Evolutionary conservation across 2,329 filamentous ascomycete species (phyloP).

Genomic region (Phoma sp.): DNA sequence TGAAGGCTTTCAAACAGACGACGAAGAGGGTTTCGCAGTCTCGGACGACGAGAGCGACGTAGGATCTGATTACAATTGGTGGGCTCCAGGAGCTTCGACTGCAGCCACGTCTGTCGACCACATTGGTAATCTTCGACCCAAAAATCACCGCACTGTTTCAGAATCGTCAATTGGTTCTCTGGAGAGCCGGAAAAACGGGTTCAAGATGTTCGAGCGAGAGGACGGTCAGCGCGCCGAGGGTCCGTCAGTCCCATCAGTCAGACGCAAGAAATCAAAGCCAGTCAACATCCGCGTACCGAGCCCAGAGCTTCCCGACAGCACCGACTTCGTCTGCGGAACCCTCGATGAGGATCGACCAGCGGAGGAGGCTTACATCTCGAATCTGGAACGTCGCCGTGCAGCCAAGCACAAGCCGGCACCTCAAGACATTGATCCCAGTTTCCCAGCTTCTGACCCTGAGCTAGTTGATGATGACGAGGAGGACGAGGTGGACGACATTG

Average conservation of each 20-base stretch:
- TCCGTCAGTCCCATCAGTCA: conserved; percentile 28
- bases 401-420: conserved; percentile 83
- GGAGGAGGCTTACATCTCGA: conserved; percentile 91
- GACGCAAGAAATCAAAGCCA: conserved; percentile 56
- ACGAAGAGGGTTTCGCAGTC: conserved; percentile 73
- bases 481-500: conserved; percentile 52
- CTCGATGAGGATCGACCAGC: conserved; percentile 92
- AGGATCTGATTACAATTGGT: conserved; percentile 70
- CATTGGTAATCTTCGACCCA: conserved; percentile 56
- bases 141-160: conserved; percentile 55
- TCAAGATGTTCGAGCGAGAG: conserved; percentile 36
- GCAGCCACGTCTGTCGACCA: conserved; percentile 60
- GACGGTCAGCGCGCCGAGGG: conserved; percentile 19
- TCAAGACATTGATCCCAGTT: conserved; percentile 92
- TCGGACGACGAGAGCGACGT: conserved; percentile 71
- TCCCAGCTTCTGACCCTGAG: conserved; percentile 92
- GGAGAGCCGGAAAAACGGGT: conserved; percentile 44
- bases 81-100: conserved; percentile 60
- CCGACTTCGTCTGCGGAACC: conserved; percentile 98
- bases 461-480: conserved; percentile 78
- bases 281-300: conserved; percentile 68
- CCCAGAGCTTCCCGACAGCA: conserved; percentile 91
- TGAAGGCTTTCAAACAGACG: conserved; percentile 81
- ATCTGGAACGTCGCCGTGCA: conserved; percentile 78
- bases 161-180: conserved; percentile 63